Evolutionary conservation across 441 rosid species (phyloP).

Genomic region (Pelargonium citronellum): DNA sequence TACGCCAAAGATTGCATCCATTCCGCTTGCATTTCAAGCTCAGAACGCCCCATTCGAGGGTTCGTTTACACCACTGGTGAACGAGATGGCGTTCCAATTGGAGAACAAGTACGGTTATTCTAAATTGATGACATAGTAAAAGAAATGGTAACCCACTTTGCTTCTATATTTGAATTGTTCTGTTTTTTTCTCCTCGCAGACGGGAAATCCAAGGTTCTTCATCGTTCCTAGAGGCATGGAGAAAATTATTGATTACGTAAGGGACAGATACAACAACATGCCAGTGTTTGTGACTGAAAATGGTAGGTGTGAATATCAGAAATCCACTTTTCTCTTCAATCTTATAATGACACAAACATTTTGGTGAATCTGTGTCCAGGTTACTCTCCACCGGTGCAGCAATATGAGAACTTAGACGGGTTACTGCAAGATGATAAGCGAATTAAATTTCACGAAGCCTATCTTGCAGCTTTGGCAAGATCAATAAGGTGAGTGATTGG

Average conservation of each 20-base stretch:
- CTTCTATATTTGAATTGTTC: too few relatives aligned
- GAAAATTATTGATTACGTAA: constrained; percentile 30
- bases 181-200: too few relatives aligned
- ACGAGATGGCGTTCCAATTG: constrained; percentile 31
- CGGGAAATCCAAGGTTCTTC: constrained; percentile 30
- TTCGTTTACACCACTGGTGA: constrained; percentile 35
- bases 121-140: too few relatives aligned
- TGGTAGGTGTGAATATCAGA: constrained; percentile 32
- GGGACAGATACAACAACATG: constrained; percentile 41
- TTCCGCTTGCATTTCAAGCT: constrained; percentile 29
- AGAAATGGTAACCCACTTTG: too few relatives aligned
- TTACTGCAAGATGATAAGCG: constrained; percentile 27
- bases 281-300: constrained; percentile 47
- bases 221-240: constrained; percentile 47
- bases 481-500: constrained; percentile 42
- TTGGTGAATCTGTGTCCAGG: too few relatives aligned
- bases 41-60: constrained; percentile 30
- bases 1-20: constrained; percentile 44
- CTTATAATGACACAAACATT: too few relatives aligned
- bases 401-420: constrained; percentile 10
- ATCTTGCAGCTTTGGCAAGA: constrained; percentile 34
- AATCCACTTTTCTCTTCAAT: too few relatives aligned
- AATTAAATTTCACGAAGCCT: constrained; percentile 29
- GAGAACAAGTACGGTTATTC: constrained; percentile 25
- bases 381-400: constrained; percentile 23